A percentile compares a stretch with the other conserved stretches of the same genome.
Conservation (phyloP, 768 basidiomycete genomes). For the Holtermanniella nyarrowii region DNA sequence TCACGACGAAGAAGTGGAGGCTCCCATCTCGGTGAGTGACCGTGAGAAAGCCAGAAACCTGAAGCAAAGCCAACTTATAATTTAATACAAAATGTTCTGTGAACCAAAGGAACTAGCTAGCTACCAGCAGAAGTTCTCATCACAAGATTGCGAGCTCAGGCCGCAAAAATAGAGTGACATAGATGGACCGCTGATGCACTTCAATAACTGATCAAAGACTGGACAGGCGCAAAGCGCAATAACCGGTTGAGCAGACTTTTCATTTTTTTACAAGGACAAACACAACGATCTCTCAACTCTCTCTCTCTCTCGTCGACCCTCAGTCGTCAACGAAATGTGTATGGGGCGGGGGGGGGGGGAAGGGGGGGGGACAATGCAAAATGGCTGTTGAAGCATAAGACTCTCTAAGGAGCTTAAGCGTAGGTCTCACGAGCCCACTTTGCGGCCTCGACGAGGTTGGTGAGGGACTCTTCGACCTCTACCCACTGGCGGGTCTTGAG, state of each 20-base stretch:
- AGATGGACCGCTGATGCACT: too few species aligned
- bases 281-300: not conserved
- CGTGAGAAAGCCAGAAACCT: too few species aligned
- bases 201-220: not conserved
- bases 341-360: too few species aligned
- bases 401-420: constrained; percentile 47
- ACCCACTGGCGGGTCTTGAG: constrained; percentile 98
- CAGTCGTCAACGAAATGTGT: not conserved
- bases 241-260: not conserved
- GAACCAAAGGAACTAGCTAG: too few species aligned
- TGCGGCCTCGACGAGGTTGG: constrained; percentile 80
- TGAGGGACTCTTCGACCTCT: constrained; percentile 84
- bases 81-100: too few species aligned
- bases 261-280: not conserved
- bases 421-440: constrained; percentile 82
- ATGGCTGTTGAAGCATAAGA: not conserved
- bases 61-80: too few species aligned
- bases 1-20: not conserved
- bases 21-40: too few species aligned
- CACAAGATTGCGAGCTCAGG: too few species aligned
- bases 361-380: not conserved
- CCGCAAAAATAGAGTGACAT: too few species aligned
- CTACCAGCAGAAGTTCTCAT: too few species aligned
- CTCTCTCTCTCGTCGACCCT: not conserved
- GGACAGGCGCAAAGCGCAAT: not conserved